Evolutionary conservation across 495 filamentous ascomycete species (phyloP), one percentile per base, ranked within the genome.

Genomic region (Neurospora intermedia): DNA sequence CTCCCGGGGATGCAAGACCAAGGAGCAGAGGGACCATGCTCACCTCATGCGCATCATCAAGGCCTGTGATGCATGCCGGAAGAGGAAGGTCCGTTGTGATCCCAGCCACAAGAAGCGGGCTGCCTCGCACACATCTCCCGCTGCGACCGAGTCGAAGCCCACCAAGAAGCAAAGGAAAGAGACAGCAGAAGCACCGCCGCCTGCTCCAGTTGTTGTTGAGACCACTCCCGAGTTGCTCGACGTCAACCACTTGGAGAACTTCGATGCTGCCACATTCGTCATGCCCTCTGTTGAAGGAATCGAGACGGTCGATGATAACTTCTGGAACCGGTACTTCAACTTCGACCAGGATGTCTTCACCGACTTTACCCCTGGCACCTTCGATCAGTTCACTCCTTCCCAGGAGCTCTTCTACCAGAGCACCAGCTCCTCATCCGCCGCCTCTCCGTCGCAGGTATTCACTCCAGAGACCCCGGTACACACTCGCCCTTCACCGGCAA

Each of bases 1-100:
- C 31, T 87, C 86, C 23, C 84, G 86, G 27, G 87, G 87, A 27
- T 86, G 84, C 78, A 89, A 89, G 82, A 87, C 86, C 43, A 87
- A 87, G 84, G 87, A 89, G 81, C 86, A 89, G 78, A 82, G 87
- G 35, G 87, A 89, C 70, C 87, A 88, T 76, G 87, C 87, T 9
- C 85, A 87, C 73, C 77, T 87, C 41, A 89, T 89, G 86, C 78
- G 87, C 38, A 86, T 86, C 77, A 85, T 89, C 77, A 88, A 88
- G 81, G 87, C 87, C 18, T 89, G 87, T 78, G 86, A 87, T 45
- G 74, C 83, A 69, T 89, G 87, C 83, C 77, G 82, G 74, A 79
- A 77, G 75, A 88, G 86, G 82, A 88, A 88, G 83, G 78, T 84
- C n/a, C 82, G 84, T 69, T 87, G 85, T 76, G 85, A 87, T 73